Evolutionary conservation across 352 stramenopile genomes (phyloP).

Genomic region (Plasmopara muralis): DNA sequence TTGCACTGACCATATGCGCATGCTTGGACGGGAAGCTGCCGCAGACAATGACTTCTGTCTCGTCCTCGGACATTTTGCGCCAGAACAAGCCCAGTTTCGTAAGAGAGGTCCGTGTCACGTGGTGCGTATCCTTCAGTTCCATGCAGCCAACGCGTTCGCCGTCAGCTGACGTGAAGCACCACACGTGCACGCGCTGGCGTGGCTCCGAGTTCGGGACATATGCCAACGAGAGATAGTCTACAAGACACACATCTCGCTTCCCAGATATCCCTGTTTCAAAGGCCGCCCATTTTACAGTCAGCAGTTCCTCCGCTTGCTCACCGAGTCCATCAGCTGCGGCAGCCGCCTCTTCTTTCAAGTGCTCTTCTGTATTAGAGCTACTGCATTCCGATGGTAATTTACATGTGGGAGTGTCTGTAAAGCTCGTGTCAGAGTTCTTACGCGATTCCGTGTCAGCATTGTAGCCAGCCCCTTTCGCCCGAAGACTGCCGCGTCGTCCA

Average conservation of each 20-base stretch:
- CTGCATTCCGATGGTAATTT: constrained; percentile 19
- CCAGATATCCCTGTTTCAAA: constrained; percentile 52
- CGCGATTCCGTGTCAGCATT: constrained; percentile 3
- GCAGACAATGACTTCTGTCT: constrained; percentile 76
- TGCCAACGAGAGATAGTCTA: constrained; percentile 69
- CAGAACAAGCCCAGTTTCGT: constrained; percentile 71
- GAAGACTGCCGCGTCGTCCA: constrained; percentile 17
- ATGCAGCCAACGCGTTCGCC: constrained; percentile 75
- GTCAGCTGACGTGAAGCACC: constrained; percentile 69
- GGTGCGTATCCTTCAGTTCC: constrained; percentile 67
- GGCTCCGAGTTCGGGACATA: constrained; percentile 53
- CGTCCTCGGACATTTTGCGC: constrained; percentile 53
- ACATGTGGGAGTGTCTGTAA: constrained; percentile 17
- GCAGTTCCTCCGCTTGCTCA: constrained; percentile 42
- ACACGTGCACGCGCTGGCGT: constrained; percentile 52
- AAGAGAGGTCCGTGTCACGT: constrained; percentile 44
- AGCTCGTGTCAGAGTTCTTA: constrained; percentile 26
- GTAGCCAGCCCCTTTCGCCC: constrained; percentile 13
- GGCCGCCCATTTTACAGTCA: constrained; percentile 74
- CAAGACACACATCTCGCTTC: constrained; percentile 61
- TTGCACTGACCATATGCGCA: constrained; percentile 44
- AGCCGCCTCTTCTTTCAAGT: constrained; percentile 23
- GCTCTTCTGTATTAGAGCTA: constrained; percentile 19
- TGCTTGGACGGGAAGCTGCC: constrained; percentile 72
- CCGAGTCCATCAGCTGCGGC: constrained; percentile 18